Evolutionary conservation across 495 filamentous ascomycete species (phyloP).

Genomic region (Penicillium steckii): DNA sequence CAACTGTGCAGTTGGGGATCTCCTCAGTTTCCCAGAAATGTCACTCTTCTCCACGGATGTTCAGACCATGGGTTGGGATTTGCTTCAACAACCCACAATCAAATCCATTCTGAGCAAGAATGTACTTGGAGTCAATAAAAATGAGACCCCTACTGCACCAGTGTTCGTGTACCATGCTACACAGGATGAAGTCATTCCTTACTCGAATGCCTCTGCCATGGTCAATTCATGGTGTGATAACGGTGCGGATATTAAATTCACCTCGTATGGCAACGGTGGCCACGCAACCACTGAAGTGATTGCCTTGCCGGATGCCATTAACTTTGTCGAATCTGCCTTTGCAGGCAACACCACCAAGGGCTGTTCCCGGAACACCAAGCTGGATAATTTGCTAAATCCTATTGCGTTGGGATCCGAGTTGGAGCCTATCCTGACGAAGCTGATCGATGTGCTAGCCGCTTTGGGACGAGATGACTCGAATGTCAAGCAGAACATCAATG

Average conservation of each 20-base stretch:
- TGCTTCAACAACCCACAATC: constrained; percentile 26
- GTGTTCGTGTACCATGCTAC: constrained; percentile 35
- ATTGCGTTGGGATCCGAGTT: constrained; percentile 26
- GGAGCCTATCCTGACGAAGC: constrained; percentile 26
- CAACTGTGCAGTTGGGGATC: constrained; percentile 20
- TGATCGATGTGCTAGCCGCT: constrained; percentile 19
- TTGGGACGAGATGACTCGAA: constrained; percentile 20
- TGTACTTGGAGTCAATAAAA: constrained; percentile 20
- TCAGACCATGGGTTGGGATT: constrained; percentile 22
- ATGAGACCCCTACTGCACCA: constrained; percentile 30
- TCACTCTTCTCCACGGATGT: constrained; percentile 24
- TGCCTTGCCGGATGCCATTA: constrained; percentile 21
- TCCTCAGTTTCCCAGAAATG: constrained; percentile 20
- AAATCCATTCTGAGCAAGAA: constrained; percentile 19
- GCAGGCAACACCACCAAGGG: constrained; percentile 19
- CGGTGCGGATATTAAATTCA: constrained; percentile 30
- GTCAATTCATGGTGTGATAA: constrained; percentile 29
- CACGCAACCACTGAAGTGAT: constrained; percentile 31
- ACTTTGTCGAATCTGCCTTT: constrained; percentile 30
- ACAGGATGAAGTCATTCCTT: constrained; percentile 35
- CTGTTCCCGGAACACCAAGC: constrained; percentile 22
- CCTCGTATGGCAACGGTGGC: constrained; percentile 27
- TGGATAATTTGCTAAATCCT: constrained; percentile 22
- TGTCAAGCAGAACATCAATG: constrained; percentile 17
- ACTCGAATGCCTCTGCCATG: constrained; percentile 19